Evolutionary conservation across 2,329 filamentous ascomycete genomes (phyloP), one percentile per base, ranked within the genome.

Genomic region (Colletotrichum sp.): DNA sequence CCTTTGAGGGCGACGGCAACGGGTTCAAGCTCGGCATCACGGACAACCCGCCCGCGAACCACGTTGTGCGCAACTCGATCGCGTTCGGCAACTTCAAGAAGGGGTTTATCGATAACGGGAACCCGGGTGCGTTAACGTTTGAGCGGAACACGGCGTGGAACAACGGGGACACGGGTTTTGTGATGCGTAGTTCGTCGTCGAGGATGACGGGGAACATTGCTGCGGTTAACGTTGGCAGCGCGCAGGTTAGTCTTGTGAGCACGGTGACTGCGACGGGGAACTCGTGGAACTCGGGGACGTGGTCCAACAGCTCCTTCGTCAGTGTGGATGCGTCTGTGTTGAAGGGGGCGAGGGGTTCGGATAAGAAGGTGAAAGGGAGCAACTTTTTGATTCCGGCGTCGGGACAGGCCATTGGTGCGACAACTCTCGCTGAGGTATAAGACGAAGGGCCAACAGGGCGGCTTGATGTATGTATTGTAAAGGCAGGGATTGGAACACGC

Each of bases 51-150:
- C 81, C 86, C 4, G 85, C 86, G 8, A 84, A 87, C 80, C 87
- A 88, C 76, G 80, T 86, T 13, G 77, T 88, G 26, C 82, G 82
- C 28, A 88, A 88, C 79, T 85, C 79, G 71, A 87, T 87, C 10
- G 84, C 87, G 4, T 88, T 86, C 74, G 72, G 77, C 21, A 88
- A 88, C 78, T 81, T 82, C 32, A 82, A 82, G 30, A 86, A 87
- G 72, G 87, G 87, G 3, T 88, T 88, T 79, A 87, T 85, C 55
- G 86, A 88, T 72, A 88, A 88, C 77, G 82, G 82, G 5, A 86
- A 88, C 78, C 82, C 86, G 1, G 87, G 87, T 2, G 81, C 80
- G 26, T 79, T 88, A 36, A 81, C 81, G 5, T 79, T 88, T 30
- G 82, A 84, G 72, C 81, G 86, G 34, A 88, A 87, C 80, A 88